Evolutionary conservation across 352 stramenopile genomes (phyloP), one percentile per base, ranked within the genome.

Genomic region (Pythium sp.): DNA sequence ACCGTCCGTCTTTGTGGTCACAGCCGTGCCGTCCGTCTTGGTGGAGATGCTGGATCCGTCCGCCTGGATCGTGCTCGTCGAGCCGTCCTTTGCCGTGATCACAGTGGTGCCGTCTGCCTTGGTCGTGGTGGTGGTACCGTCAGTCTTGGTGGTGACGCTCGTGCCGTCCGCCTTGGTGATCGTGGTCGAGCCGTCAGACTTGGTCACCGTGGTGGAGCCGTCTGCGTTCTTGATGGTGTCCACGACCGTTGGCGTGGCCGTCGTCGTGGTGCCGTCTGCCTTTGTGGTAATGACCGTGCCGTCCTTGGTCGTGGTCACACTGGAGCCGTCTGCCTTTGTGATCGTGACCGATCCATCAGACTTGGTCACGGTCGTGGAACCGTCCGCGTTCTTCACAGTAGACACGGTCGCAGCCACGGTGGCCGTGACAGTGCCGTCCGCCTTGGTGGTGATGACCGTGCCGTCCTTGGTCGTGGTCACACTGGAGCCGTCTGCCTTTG

Each of bases 331-430:
- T 0, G 38, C 56, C 14, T 58, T 47, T n/a, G n/a, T n/a, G n/a
- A n/a, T n/a, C n/a, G 70, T 75, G 7, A 61, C 56, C 8, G 62
- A 67, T 0, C 55, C 47, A 3, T 68, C 66, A 22, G 65, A 54
- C 8, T 70, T 62, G 30, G 65, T 67, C 20, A 72, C 59, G 0
- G 30, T 66, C 28, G 64, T 76, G 1, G 54, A 63, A 6, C 64
- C 64, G n/a, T 72, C 72, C 12, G 74, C 47, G 28, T 58, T 64
- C 26, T 63, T 66, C 0, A 24, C 43, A 0, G 75, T 71, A n/a
- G 60, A 68, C 14, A 69, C 75, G 15, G 20, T 34, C 5, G 73
- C 58, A 2, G 28, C 41, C 3, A 47, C 41, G 7, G 47, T 32
- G 9, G 61, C 59, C 4, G 61, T 59, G 20, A 30, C 22, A 5